Conservation (phyloP, 2,329 filamentous ascomycete species). For the Chaetomiaceae sp. region DNA sequence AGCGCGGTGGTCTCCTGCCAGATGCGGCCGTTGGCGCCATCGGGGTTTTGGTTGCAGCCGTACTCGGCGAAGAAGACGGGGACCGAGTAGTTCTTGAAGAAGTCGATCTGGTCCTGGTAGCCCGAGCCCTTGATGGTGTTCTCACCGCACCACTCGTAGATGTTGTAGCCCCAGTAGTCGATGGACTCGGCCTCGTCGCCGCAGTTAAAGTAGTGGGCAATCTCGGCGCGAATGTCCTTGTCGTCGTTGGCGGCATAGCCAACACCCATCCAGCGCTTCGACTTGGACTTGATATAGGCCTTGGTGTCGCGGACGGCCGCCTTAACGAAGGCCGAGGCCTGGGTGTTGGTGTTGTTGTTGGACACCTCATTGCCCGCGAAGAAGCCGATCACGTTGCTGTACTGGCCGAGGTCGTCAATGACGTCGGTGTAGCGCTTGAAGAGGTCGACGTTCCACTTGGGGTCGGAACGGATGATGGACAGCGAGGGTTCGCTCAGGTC, state of each 20-base stretch:
- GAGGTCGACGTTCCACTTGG: constrained; percentile 73
- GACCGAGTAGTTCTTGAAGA: constrained; percentile 85
- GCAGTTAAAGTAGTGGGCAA: constrained; percentile 95
- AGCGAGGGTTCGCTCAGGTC: constrained; percentile 76
- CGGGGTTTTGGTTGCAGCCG: constrained; percentile 75
- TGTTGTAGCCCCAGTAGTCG: constrained; percentile 99
- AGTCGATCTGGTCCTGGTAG: constrained; percentile 75
- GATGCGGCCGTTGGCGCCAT: constrained; percentile 59
- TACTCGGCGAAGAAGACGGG: constrained; percentile 99
- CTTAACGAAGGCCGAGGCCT: constrained; percentile 91
- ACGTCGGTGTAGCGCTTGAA: constrained; percentile 79
- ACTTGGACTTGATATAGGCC: constrained; percentile 78
- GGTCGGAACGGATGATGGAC: constrained; percentile 80
- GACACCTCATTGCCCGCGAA: constrained; percentile 98
- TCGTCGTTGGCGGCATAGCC: constrained; percentile 97
- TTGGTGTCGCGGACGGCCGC: constrained; percentile 95
- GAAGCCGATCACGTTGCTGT: constrained; percentile 92
- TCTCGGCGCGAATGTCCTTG: constrained; percentile 69
- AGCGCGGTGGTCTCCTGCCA: constrained; percentile 84
- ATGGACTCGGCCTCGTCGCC: constrained; percentile 62
- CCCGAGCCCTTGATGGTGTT: constrained; percentile 73
- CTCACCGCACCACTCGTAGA: constrained; percentile 97
- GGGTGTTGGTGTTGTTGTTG: constrained; percentile 82
- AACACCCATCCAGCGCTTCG: constrained; percentile 75
- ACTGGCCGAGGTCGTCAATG: constrained; percentile 73